phyloP scores from a whole-genome alignment of 2,329 filamentous ascomycete species.

The Botrytis aclada region DNA sequence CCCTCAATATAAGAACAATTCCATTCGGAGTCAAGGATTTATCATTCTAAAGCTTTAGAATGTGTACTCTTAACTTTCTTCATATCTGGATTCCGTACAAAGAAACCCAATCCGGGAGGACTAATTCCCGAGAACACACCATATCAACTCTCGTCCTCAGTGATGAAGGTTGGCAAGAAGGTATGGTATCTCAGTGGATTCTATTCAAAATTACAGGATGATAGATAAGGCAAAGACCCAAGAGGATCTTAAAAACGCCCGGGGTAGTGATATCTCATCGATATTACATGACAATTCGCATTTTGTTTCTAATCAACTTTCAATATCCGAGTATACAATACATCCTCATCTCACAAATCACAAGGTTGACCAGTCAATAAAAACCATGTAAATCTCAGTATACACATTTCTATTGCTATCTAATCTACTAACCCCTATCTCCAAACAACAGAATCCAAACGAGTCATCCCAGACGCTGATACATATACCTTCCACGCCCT shows the following conservation, averaged over 20 bases:
- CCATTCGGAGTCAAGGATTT: not conserved
- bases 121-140: too few relatives aligned
- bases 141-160: too few relatives aligned
- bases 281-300: not conserved
- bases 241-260: not conserved
- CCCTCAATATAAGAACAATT: not conserved
- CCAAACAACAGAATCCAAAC: not conserved
- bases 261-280: not conserved
- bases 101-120: too few relatives aligned
- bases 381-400: not conserved
- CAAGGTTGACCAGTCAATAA: too few relatives aligned
- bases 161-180: not conserved
- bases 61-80: too few relatives aligned
- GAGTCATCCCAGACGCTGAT: not conserved
- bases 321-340: not conserved
- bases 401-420: not conserved
- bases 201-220: fast-evolving
- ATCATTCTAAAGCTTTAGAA: not conserved
- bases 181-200: not conserved
- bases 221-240: too few relatives aligned
- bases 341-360: not conserved
- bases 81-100: not conserved
- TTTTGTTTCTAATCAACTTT: not conserved
- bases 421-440: too few relatives aligned
- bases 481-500: not conserved